Base-by-base conservation (phyloP, 352 stramenopile species). In the Phytophthora hybrid region DNA sequence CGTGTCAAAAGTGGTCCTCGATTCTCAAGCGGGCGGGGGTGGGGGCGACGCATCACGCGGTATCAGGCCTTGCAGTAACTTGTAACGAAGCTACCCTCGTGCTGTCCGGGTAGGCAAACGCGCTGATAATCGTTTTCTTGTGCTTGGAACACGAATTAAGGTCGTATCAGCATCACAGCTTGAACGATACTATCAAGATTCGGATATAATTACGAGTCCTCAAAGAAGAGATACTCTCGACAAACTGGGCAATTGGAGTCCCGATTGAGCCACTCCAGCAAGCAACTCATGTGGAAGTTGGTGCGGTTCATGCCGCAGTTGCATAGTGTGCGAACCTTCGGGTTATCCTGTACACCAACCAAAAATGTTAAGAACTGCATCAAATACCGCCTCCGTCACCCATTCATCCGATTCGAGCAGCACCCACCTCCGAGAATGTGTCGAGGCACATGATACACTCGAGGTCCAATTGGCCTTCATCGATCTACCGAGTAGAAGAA, bases 371-470 rank as follows among this genome's bases (percentile, higher is more conserved):
- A 21, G 18, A 51, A n/a, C 63, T 61, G 54, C 14, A 47, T 21
- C 31, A 59, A 14, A 46, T 18, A 13, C 37, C 37, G 14, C 13
- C 37, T 14, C 34, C 1, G 34, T 13, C 9, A 46, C 26, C 26
- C 26, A 18, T 18, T 10, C 16, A n/a, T 1, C 37, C 37, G 9
- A 14, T 18, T 46, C 1, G 16, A 46, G 37, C 16, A 23, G 18
- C 9, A 49, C 72, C 39, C 44, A 89, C 82, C 55, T 74, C 44
- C 1, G 74, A 87, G 59, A 95, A 95, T 10, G 79, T 91, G 32
- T 94, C 88, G n/a, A 95, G 63, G 53, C 88, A 95, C 81, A 95
- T 95, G 74, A 97, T 83, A 70, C 91, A 97, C 78, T 97, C 91
- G 32, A 97, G 79, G 21, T 95, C 90, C 18, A 80, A 59, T 74